Conservation (phyloP, 2,329 filamentous ascomycete species). For the Colletotrichum tofieldiae region DNA sequence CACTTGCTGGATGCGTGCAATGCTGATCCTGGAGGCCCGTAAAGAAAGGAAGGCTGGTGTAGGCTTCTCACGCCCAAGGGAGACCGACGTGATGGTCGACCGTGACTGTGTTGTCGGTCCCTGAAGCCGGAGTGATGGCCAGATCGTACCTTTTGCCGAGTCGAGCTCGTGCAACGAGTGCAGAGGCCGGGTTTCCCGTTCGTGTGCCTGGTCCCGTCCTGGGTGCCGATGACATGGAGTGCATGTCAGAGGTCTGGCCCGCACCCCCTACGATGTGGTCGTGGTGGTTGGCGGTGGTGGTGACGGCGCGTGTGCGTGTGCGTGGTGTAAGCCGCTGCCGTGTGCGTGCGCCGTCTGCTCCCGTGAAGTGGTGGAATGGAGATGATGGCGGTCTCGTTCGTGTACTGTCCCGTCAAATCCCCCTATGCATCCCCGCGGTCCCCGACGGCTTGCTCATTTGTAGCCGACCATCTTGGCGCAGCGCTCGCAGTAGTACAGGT, state of each 20-base stretch:
- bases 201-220: neutral
- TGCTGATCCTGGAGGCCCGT: slow-evolving; percentile 18
- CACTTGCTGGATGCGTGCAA: neutral
- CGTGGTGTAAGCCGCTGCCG: neutral
- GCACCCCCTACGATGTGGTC: neutral
- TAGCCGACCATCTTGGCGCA: slow-evolving; percentile 77
- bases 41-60: neutral
- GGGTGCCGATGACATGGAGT: neutral
- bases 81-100: neutral
- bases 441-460: slow-evolving; percentile 59
- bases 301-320: neutral
- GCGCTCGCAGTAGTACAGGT: slow-evolving; percentile 77
- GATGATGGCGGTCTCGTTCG: neutral
- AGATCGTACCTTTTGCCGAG: slow-evolving; percentile 13
- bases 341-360: neutral
- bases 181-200: neutral
- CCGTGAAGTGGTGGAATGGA: neutral
- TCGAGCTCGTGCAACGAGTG: neutral
- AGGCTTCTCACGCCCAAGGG: neutral
- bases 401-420: slow-evolving; percentile 19
- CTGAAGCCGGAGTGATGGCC: slow-evolving; percentile 12
- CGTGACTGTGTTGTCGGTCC: neutral
- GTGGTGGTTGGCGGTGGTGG: neutral
- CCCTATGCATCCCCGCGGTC: neutral
- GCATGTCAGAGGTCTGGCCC: neutral